Evolutionary conservation across 345 rosid genomes (phyloP).

Genomic region (Populus pruinosa): DNA sequence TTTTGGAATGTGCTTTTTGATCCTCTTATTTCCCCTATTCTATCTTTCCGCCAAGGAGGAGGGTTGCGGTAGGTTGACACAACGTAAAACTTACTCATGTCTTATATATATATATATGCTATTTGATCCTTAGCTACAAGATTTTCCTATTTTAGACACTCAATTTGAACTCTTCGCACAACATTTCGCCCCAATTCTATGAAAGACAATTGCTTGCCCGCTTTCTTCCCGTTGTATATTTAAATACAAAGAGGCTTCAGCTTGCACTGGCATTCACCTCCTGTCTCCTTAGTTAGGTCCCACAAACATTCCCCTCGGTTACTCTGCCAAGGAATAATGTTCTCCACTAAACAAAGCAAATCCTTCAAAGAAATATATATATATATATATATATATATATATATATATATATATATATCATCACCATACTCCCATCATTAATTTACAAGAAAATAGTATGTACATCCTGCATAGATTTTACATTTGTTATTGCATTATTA

Average conservation of each 20-base stretch:
- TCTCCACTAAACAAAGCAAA: not conserved
- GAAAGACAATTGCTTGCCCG: not conserved
- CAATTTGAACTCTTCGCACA: not conserved
- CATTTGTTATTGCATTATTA: not conserved
- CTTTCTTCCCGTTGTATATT: not conserved
- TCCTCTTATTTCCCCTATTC: not conserved
- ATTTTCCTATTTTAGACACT: not conserved
- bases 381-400: not conserved
- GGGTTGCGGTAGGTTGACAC: too few relatives aligned
- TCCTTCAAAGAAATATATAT: not conserved
- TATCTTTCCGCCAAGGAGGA: not conserved
- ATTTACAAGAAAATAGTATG: not conserved
- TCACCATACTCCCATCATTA: not conserved
- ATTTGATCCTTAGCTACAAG: too few relatives aligned
- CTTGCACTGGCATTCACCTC: not conserved
- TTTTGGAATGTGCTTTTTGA: too few relatives aligned
- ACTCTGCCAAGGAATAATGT: constrained; percentile 4
- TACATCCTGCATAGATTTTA: not conserved
- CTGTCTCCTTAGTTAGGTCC: constrained; percentile 7
- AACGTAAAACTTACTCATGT: not conserved
- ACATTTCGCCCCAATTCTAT: not conserved
- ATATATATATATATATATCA: not conserved
- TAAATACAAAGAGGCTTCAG: not conserved
- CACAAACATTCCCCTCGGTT: constrained; percentile 32
- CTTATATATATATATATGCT: not conserved